Evolutionary conservation across 768 basidiomycete genomes (phyloP).

Genomic region (Suillus placidus): DNA sequence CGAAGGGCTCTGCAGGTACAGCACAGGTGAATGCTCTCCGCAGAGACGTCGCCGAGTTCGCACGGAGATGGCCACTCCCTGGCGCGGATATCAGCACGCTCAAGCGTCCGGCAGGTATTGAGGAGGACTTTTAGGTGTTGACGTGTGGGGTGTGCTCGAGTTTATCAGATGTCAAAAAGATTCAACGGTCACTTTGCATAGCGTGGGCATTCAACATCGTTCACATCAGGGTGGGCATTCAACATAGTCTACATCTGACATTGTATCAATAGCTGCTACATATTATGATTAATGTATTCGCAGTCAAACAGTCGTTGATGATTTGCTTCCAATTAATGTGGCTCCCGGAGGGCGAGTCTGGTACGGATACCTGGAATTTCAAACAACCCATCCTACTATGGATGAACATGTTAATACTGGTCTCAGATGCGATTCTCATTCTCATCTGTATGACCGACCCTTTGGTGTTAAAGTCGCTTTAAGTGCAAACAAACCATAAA

Average conservation of each 20-base stretch:
- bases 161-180: conserved; percentile 36
- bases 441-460: neutral
- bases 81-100: conserved; percentile 64
- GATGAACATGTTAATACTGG: neutral
- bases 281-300: conserved; percentile 8
- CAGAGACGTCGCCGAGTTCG: conserved; percentile 81
- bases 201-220: conserved; percentile 24
- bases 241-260: conserved; percentile 33
- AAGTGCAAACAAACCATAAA: neutral
- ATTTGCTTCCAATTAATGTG: neutral
- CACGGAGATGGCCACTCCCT: conserved; percentile 88
- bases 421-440: neutral
- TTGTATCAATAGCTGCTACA: conserved; percentile 30
- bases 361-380: neutral
- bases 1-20: conserved; percentile 71
- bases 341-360: neutral
- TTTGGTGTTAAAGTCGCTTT: neutral
- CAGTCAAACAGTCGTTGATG: neutral
- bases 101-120: conserved; percentile 62
- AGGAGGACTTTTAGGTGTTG: conserved; percentile 47
- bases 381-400: neutral
- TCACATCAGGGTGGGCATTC: conserved; percentile 32
- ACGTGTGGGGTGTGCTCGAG: conserved; percentile 3
- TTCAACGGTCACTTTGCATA: conserved; percentile 53
- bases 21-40: conserved; percentile 72